Percentiles rank a stretch among this genome's conserved stretches.
Evolutionary conservation across 2,329 filamentous ascomycete genomes (phyloP).

Genomic region (Pseudofabraea citricarpa): DNA sequence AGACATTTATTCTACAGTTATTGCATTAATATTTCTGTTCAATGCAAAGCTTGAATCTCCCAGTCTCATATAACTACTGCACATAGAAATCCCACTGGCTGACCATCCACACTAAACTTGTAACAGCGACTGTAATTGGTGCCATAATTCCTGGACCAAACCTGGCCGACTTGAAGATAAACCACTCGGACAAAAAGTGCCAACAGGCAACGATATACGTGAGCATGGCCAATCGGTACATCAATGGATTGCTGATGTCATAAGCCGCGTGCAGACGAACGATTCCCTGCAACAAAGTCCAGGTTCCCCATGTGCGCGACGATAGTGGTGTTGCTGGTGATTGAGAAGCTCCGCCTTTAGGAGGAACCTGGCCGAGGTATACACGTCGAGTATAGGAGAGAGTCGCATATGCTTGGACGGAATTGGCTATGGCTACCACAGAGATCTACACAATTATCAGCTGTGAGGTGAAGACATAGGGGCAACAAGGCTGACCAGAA

Average conservation of each 20-base stretch:
- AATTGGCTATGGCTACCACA: constrained; percentile 77
- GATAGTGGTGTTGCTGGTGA: constrained; percentile 62
- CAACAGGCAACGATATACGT: constrained; percentile 58
- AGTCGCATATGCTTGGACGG: constrained; percentile 76
- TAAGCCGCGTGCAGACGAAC: constrained; percentile 65
- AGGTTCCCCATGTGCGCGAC: constrained; percentile 68
- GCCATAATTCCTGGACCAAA: constrained; percentile 53
- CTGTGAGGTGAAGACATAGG: background rate
- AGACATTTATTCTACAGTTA: background rate
- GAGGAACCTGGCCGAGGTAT: constrained; percentile 63
- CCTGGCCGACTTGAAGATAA: constrained; percentile 71
- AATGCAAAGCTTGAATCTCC: too few species aligned
- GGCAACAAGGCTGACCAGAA: constrained; percentile 45
- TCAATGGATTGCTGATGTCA: constrained; percentile 51
- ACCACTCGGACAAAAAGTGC: constrained; percentile 64
- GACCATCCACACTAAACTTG: constrained; percentile 54
- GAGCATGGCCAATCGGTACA: constrained; percentile 60
- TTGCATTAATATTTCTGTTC: background rate
- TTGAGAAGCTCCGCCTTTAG: constrained; percentile 62
- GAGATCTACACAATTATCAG: constrained; percentile 58
- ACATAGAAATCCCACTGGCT: constrained; percentile 69
- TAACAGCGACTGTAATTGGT: constrained; percentile 46
- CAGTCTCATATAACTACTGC: too few species aligned
- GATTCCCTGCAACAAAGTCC: constrained; percentile 59
- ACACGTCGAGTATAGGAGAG: constrained; percentile 80